A percentile compares a stretch with the other conserved stretches of the same genome.
Evolutionary conservation across 768 basidiomycete species (phyloP).

Genomic region (Austroboletus eburneus): DNA sequence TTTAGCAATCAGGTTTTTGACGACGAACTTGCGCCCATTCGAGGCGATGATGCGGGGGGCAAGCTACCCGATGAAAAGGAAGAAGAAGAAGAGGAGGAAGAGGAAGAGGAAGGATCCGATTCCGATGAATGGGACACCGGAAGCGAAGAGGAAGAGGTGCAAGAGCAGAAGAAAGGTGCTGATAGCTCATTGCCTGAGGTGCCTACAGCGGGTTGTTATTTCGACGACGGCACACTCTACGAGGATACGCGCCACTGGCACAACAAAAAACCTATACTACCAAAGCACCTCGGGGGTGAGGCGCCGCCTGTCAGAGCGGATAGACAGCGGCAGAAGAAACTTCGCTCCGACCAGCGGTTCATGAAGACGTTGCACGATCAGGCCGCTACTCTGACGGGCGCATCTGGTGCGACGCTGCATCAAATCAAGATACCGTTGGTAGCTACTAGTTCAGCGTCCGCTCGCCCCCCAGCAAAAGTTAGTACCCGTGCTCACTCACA

Average conservation of each 20-base stretch:
- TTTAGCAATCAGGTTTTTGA: slow-evolving; percentile 43
- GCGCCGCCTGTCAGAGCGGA: slow-evolving; percentile 27
- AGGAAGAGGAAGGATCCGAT: slow-evolving; percentile 11
- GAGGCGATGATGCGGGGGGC: slow-evolving; percentile 11
- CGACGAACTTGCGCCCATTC: slow-evolving; percentile 35
- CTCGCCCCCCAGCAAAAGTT: slow-evolving; percentile 12
- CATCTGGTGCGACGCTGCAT: slow-evolving; percentile 49
- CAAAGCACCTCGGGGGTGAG: slow-evolving; percentile 51
- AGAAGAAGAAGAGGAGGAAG: slow-evolving; percentile 17
- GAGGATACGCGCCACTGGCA: slow-evolving; percentile 62
- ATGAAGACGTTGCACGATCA: slow-evolving; percentile 54
- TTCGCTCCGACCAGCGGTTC: slow-evolving; percentile 49
- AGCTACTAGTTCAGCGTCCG: slow-evolving; percentile 20
- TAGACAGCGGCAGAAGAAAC: slow-evolving; percentile 34
- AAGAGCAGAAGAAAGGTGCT: background rate
- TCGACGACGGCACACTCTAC: slow-evolving; percentile 42
- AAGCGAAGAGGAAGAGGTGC: slow-evolving; percentile 13
- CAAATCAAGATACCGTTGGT: slow-evolving; percentile 50
- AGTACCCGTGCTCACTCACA: background rate
- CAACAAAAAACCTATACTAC: slow-evolving; percentile 45
- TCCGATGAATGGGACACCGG: slow-evolving; percentile 20
- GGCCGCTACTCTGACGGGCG: slow-evolving; percentile 62
- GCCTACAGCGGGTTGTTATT: slow-evolving; percentile 16
- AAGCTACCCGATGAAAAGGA: background rate
- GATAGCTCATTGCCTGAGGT: background rate